These are phyloP conservation scores for Diplotaxis tenuifolia DNA, from an alignment of 345 rosid genomes.

Conservation along the genomic window DNA sequence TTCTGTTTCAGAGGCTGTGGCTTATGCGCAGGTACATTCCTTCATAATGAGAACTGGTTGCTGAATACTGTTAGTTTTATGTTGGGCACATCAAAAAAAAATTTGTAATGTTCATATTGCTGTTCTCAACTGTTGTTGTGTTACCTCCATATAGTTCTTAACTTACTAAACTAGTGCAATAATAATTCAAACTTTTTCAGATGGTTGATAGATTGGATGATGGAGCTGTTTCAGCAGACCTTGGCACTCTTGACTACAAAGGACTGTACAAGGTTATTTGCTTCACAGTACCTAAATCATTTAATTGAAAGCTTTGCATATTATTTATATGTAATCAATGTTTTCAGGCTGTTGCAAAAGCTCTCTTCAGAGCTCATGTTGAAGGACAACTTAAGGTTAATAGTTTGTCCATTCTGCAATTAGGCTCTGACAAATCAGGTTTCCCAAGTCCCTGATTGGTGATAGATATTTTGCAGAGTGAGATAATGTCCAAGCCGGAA, in stretches of 20 bases:
- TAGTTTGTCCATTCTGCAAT: background rate
- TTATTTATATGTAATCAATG: conserved; percentile 21
- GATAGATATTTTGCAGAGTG: conserved; percentile 55
- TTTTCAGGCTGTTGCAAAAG: conserved; percentile 91
- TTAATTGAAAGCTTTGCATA: conserved; percentile 11
- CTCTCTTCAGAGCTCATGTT: conserved; percentile 93
- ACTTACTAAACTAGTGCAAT: too few species aligned
- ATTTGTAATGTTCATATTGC: too few species aligned
- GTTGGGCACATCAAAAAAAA: too few species aligned
- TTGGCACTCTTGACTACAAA: conserved; percentile 79
- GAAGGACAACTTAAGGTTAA: conserved; percentile 95
- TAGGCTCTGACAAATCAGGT: background rate
- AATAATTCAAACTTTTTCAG: conserved; percentile 41
- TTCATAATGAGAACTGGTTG: background rate
- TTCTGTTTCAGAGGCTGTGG: conserved; percentile 96
- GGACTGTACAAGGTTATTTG: conserved; percentile 79
- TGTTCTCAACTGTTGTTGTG: too few species aligned
- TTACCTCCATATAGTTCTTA: too few species aligned
- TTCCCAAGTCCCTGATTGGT: background rate
- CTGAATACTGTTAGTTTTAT: background rate
- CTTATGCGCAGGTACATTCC: conserved; percentile 82
- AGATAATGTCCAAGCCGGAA: conserved; percentile 96
- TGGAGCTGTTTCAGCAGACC: conserved; percentile 67
- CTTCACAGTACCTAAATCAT: conserved; percentile 13
- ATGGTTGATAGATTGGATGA: conserved; percentile 94